Evolutionary conservation across 805 yeast species (phyloP).

Genomic region (Metschnikowia bowlesiae): DNA sequence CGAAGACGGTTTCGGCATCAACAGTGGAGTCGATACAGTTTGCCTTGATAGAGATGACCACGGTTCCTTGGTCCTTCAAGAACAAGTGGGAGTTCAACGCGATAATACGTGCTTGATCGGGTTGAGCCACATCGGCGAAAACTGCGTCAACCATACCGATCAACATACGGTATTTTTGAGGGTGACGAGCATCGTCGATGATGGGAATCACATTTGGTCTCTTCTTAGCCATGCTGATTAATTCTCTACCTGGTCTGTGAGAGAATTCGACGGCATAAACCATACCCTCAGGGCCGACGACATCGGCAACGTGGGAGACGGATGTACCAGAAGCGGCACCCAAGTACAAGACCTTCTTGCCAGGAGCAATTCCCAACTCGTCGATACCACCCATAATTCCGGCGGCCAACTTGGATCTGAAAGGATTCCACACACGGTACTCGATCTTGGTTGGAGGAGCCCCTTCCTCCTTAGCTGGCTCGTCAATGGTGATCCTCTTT

Average conservation of each 20-base stretch:
- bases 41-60: slow-evolving; percentile 97
- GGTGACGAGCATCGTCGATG: slow-evolving; percentile 99
- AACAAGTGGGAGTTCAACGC: slow-evolving; percentile 97
- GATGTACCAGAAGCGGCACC: slow-evolving; percentile 99
- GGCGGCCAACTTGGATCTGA: slow-evolving; percentile 99
- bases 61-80: slow-evolving; percentile 98
- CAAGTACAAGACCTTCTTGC: slow-evolving; percentile 92
- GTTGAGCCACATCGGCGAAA: slow-evolving; percentile 99
- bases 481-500: slow-evolving; percentile 91
- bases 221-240: slow-evolving; percentile 99
- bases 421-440: slow-evolving; percentile 99
- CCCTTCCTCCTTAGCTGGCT: slow-evolving; percentile 83
- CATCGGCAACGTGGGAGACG: slow-evolving; percentile 96
- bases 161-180: slow-evolving; percentile 99
- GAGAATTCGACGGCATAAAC: slow-evolving; percentile 99
- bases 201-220: slow-evolving; percentile 98
- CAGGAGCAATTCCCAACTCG: slow-evolving; percentile 95
- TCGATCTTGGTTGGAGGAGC: slow-evolving; percentile 91
- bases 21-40: slow-evolving; percentile 99
- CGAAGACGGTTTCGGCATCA: slow-evolving; percentile 98
- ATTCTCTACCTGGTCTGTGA: slow-evolving; percentile 99
- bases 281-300: slow-evolving; percentile 98
- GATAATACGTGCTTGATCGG: slow-evolving; percentile 99
- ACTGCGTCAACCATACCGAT: slow-evolving; percentile 98
- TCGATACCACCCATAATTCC: slow-evolving; percentile 99